A percentile compares a stretch with the other conserved stretches of the same genome.
Conservation (phyloP, 2,329 filamentous ascomycete species). For the Aureobasidium vineae region DNA sequence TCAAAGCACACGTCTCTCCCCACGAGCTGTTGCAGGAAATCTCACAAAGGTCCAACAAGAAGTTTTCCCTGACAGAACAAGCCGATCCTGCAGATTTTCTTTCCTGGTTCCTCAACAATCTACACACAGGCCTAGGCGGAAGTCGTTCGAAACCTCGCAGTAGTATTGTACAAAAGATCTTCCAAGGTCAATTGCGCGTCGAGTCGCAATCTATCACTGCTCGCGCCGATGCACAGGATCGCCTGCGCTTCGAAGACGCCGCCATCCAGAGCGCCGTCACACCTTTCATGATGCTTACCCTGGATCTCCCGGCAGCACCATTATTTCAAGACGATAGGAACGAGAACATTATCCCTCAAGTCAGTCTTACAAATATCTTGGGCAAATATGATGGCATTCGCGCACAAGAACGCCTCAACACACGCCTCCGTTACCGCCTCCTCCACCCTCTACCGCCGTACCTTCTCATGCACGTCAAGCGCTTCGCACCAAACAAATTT, state of each 20-base stretch:
- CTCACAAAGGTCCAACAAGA: conserved; percentile 83
- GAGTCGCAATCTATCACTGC: conserved; percentile 94
- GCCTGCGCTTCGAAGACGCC: conserved; percentile 89
- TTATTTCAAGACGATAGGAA: conserved; percentile 95
- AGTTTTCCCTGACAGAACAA: conserved; percentile 85
- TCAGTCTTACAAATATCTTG: conserved; percentile 77
- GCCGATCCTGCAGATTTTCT: conserved; percentile 96
- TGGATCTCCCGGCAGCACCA: conserved; percentile 87
- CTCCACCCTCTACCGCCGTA: conserved; percentile 89
- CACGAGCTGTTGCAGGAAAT: conserved; percentile 97
- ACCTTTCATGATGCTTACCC: conserved; percentile 86
- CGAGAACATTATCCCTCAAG: conserved; percentile 93
- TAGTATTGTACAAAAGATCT: conserved; percentile 86
- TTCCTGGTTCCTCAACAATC: conserved; percentile 95
- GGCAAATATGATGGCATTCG: conserved; percentile 89
- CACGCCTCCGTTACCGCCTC: conserved; percentile 84
- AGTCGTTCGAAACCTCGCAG: conserved; percentile 80
- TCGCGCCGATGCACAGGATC: conserved; percentile 80
- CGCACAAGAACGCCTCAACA: conserved; percentile 83
- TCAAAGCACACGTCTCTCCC: conserved; percentile 94
- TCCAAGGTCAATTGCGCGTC: conserved; percentile 88
- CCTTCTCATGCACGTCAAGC: conserved; percentile 92
- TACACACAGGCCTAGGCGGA: conserved; percentile 87
- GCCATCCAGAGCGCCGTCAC: conserved; percentile 74
- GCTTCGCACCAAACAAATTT: conserved; percentile 96